Base-by-base conservation (phyloP, 2,329 filamentous ascomycete genomes). In the Aspergillus sp. region DNA sequence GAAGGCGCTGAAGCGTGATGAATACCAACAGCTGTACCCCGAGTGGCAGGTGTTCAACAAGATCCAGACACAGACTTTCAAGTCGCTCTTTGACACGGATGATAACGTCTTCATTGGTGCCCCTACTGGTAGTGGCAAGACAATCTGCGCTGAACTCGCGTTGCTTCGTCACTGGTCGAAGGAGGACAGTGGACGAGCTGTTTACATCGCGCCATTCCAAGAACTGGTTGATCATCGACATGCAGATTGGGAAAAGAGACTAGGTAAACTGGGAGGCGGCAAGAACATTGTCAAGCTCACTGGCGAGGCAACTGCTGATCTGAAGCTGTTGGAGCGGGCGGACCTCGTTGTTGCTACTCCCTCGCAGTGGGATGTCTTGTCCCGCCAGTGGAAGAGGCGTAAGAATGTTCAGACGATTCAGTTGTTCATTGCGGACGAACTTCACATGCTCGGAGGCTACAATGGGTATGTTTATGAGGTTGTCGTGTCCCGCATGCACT, bases 401-500 rank as follows among this genome's bases (percentile, higher is more conserved):
- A 97, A 95, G 79, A 95, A 95, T 55, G 83, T 98, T 1, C 89
- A 96, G 62, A 86, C 83, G 4, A 86, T 97, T 13, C 82, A 90
- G 56, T 75, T 98, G 1, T 90, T 98, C 64, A 90, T 98, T 53
- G 90, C 91, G 1, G 94, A 98, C 64, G 91, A 97, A 62, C 75
- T 98, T 43, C 93, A 98, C 62, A 84, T 97, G 73, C 76, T 98
- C 28, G 93, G 91, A 47, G 90, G 90, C 10, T 81, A 85, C 40
- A 79, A 82, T 50, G 94, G 93, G 28, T 94, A 91, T 63, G 78
- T 94, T 28, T 98, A 98, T 67, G 93, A 98, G 72, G 87, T 93
- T 41, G 84, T 98, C 41, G 88, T 98, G n/a, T 96, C 93, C 49
- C 85, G 93, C 41, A 96, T 97, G 86, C 90, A 95, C 64, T 93